A percentile compares a stretch with the other conserved stretches of the same genome.
These are phyloP conservation scores for Chytriomyces hyalinus DNA, from an alignment of 192 early-diverging fungal species.

Conservation along the genomic window DNA sequence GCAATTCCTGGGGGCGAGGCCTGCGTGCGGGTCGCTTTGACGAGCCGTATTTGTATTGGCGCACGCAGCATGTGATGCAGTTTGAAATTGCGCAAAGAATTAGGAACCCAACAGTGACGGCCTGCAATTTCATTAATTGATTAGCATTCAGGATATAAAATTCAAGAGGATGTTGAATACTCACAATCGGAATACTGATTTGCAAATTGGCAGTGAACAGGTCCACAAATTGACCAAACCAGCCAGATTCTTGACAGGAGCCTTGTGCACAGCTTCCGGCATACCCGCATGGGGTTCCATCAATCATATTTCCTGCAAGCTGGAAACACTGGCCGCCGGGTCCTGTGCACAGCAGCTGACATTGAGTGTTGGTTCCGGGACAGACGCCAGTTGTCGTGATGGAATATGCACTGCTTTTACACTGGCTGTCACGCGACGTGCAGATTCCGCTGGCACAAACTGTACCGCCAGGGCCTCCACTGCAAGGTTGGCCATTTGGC, in stretches of 20 bases:
- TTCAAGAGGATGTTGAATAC: slow-evolving; percentile 1
- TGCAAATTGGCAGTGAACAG: slow-evolving; percentile 41
- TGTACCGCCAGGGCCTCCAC: slow-evolving; percentile 8
- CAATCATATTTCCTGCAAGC: slow-evolving; percentile 50
- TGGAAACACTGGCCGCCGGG: slow-evolving; percentile 36
- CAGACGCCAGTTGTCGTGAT: slow-evolving; percentile 45
- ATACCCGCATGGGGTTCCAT: slow-evolving; percentile 54
- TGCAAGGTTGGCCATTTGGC: slow-evolving; percentile 70
- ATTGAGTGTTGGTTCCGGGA: slow-evolving; percentile 37
- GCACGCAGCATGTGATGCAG: slow-evolving; percentile 23
- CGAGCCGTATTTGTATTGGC: slow-evolving; percentile 16
- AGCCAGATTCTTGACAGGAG: slow-evolving; percentile 16
- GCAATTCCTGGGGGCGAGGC: slow-evolving; percentile 8
- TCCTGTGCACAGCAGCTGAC: slow-evolving; percentile 42
- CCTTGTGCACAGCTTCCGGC: slow-evolving; percentile 43
- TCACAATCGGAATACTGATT: slow-evolving; percentile 46
- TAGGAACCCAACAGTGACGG: slow-evolving; percentile 41
- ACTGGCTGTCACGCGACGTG: slow-evolving; percentile 52
- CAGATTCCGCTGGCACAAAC: slow-evolving; percentile 56
- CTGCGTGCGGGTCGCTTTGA: background rate
- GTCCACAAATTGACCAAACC: slow-evolving; percentile 38
- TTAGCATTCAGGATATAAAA: background rate
- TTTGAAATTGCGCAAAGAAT: slow-evolving; percentile 40
- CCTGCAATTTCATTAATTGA: slow-evolving; percentile 17
- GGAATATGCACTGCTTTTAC: slow-evolving; percentile 26